These are phyloP conservation scores for Basidioascus undulatus DNA, from an alignment of 768 basidiomycete species.

Conservation along the genomic window DNA sequence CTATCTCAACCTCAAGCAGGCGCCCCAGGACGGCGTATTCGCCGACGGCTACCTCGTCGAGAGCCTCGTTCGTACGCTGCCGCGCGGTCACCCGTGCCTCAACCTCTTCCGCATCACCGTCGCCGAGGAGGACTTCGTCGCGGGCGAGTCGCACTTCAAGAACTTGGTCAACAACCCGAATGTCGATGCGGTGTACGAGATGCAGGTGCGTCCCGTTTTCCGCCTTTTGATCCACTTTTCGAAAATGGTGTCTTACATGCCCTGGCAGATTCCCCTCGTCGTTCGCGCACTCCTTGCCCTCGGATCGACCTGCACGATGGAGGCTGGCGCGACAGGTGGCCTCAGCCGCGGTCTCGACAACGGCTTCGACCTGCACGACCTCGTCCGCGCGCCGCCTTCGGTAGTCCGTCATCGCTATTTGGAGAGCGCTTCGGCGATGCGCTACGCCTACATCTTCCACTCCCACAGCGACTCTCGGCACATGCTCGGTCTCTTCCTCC, in stretches of 20 bases:
- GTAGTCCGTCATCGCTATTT: slow-evolving; percentile 46
- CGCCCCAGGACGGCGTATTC: too few relatives aligned
- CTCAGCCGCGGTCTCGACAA: slow-evolving; percentile 57
- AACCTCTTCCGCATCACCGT: slow-evolving; percentile 67
- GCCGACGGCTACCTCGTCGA: slow-evolving; percentile 38
- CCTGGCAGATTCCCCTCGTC: slow-evolving; percentile 45
- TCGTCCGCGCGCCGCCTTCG: slow-evolving; percentile 37
- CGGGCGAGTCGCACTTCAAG: slow-evolving; percentile 73
- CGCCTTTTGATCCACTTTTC: not conserved
- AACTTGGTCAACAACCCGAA: slow-evolving; percentile 80
- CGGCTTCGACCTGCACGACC: slow-evolving; percentile 61
- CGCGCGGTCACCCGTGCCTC: slow-evolving; percentile 45
- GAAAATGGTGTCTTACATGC: not conserved
- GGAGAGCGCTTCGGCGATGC: slow-evolving; percentile 37
- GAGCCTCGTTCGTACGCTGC: slow-evolving; percentile 50
- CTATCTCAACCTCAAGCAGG: slow-evolving; percentile 65
- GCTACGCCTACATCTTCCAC: slow-evolving; percentile 75
- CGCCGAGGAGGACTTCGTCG: slow-evolving; percentile 56
- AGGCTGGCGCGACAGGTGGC: slow-evolving; percentile 35
- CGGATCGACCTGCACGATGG: slow-evolving; percentile 55
- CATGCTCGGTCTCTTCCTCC: slow-evolving; percentile 68
- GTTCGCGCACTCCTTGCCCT: slow-evolving; percentile 58
- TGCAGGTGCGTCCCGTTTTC: slow-evolving; percentile 34
- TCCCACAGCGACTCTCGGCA: slow-evolving; percentile 51
- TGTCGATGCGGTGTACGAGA: slow-evolving; percentile 82